A percentile compares a stretch with the other conserved stretches of the same genome.
These are phyloP conservation scores for Maudiozyma pseudohumilis DNA, from an alignment of 805 yeast species.

Conservation along the genomic window DNA sequence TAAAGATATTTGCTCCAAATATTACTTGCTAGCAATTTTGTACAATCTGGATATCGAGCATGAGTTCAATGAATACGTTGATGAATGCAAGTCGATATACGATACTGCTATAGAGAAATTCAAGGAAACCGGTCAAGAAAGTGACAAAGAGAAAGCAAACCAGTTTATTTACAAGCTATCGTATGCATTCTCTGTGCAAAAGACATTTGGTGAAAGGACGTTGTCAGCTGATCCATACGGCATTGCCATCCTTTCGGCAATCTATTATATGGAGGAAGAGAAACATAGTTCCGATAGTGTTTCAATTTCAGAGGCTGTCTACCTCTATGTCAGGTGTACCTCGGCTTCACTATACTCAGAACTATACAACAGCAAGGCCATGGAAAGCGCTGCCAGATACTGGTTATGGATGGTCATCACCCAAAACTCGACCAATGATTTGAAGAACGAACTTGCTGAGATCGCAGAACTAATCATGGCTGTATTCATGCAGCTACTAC, in stretches of 20 bases:
- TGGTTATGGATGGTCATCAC: slow-evolving; percentile 31
- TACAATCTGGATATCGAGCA: slow-evolving; percentile 49
- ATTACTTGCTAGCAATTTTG: slow-evolving; percentile 41
- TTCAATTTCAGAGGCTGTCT: slow-evolving; percentile 25
- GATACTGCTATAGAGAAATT: slow-evolving; percentile 16
- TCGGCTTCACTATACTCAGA: slow-evolving; percentile 33
- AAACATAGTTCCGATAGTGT: slow-evolving; percentile 10
- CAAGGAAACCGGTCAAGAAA: slow-evolving; percentile 13
- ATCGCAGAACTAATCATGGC: slow-evolving; percentile 28
- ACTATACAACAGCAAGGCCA: slow-evolving; percentile 15
- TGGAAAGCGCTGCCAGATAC: slow-evolving; percentile 25
- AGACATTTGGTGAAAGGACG: slow-evolving; percentile 20
- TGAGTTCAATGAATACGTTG: slow-evolving; percentile 30
- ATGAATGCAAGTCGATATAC: slow-evolving; percentile 36
- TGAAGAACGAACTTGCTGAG: slow-evolving; percentile 8
- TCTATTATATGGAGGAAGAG: slow-evolving; percentile 13
- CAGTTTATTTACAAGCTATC: slow-evolving; percentile 33
- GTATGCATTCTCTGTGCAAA: slow-evolving; percentile 27
- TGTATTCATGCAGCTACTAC: slow-evolving; percentile 35
- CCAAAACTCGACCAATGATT: slow-evolving; percentile 12
- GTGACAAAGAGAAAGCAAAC: slow-evolving; percentile 18
- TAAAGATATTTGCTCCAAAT: slow-evolving; percentile 26
- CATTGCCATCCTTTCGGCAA: slow-evolving; percentile 19
- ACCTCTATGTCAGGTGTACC: slow-evolving; percentile 32
- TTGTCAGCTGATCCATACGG: slow-evolving; percentile 30